Percentiles rank a stretch among this genome's conserved stretches.
Evolutionary conservation across 306 rosid genomes (phyloP).

Genomic region (Quillaja saponaria): DNA sequence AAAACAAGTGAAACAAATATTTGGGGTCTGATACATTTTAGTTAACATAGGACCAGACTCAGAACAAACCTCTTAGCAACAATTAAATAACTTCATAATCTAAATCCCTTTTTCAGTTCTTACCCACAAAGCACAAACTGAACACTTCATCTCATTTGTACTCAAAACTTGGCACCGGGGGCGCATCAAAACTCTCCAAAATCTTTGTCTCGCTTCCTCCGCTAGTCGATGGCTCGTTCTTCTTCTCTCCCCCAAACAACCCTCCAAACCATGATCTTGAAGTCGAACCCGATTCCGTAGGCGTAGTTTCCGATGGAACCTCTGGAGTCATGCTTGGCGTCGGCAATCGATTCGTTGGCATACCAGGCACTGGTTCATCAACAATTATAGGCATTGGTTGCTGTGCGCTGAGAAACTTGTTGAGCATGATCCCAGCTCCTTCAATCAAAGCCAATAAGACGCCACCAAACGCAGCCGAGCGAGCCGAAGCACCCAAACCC

Average conservation of each 20-base stretch:
- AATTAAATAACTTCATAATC: slow-evolving; percentile 9
- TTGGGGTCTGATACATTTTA: slow-evolving; percentile 1
- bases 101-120: slow-evolving; percentile 9
- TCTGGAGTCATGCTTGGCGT: slow-evolving; percentile 28
- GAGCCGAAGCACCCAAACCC: slow-evolving; percentile 58
- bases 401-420: slow-evolving; percentile 60
- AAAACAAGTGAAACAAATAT: slow-evolving; percentile 2
- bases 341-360: slow-evolving; percentile 42
- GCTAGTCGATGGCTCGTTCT: slow-evolving; percentile 39
- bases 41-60: slow-evolving; percentile 5
- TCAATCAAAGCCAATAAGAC: slow-evolving; percentile 72
- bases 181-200: slow-evolving; percentile 94
- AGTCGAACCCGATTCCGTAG: slow-evolving; percentile 22
- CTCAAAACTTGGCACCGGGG: slow-evolving; percentile 81
- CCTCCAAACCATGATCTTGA: slow-evolving; percentile 50
- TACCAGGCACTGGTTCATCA: slow-evolving; percentile 53
- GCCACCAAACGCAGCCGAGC: slow-evolving; percentile 68
- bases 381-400: slow-evolving; percentile 58
- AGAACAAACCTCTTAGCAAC: not conserved
- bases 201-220: slow-evolving; percentile 81
- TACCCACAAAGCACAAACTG: not conserved
- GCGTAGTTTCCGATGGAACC: slow-evolving; percentile 6
- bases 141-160: slow-evolving; percentile 47
- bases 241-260: slow-evolving; percentile 52
- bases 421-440: slow-evolving; percentile 90